These are phyloP conservation scores for Nitzschia sp. DNA, from an alignment of 108 stramenopile genomes.

Conservation along the genomic window DNA sequence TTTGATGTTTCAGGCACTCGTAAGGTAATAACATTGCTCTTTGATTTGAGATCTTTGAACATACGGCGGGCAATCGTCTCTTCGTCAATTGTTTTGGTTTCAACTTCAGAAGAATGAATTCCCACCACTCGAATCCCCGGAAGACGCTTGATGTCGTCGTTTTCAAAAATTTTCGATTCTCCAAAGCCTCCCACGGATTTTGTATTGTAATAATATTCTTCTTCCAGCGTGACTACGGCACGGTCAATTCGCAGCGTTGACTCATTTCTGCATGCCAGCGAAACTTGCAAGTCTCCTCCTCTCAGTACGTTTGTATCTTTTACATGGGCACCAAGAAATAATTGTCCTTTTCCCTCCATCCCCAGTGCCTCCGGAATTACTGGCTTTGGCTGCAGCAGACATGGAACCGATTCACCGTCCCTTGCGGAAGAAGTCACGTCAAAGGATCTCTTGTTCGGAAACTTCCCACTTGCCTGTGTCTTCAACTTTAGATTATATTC, in stretches of 20 bases:
- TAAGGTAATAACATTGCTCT: not conserved
- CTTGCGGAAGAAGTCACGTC: not conserved
- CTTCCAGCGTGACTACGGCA: slow-evolving; percentile 25
- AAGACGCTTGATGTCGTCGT: slow-evolving; percentile 8
- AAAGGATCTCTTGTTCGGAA: slow-evolving; percentile 18
- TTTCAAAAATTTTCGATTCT: not conserved
- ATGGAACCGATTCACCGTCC: slow-evolving; percentile 13
- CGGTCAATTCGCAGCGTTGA: slow-evolving; percentile 29
- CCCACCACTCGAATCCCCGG: slow-evolving; percentile 18
- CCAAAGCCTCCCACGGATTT: slow-evolving; percentile 14
- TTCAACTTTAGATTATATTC: slow-evolving; percentile 17
- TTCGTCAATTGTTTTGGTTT: slow-evolving; percentile 5
- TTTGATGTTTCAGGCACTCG: not conserved
- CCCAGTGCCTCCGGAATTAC: slow-evolving; percentile 11
- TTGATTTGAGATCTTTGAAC: slow-evolving; percentile 20
- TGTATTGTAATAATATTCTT: slow-evolving; percentile 28
- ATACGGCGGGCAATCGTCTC: slow-evolving; percentile 19
- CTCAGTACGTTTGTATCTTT: slow-evolving; percentile 29
- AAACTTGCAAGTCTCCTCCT: slow-evolving; percentile 26
- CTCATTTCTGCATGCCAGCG: slow-evolving; percentile 43
- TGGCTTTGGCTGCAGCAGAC: slow-evolving; percentile 27
- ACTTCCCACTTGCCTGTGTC: not conserved
- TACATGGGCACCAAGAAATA: slow-evolving; percentile 33
- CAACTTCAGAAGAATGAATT: slow-evolving; percentile 5
- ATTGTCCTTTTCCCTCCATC: slow-evolving; percentile 18